Evolutionary conservation across 208 protist species (phyloP).

Genomic region (Vickermania spadyakhi): DNA sequence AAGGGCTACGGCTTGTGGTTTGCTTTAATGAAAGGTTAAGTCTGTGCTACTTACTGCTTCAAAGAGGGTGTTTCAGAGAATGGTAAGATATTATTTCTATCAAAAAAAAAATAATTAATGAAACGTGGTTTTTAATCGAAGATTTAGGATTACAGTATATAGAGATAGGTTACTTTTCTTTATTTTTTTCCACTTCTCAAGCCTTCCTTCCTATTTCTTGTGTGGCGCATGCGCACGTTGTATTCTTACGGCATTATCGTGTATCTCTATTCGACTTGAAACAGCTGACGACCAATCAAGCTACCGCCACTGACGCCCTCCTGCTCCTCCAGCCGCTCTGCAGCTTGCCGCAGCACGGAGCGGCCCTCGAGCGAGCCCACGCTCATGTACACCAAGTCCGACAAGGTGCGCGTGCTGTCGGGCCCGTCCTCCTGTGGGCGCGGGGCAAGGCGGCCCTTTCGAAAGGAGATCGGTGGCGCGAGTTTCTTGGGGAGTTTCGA

Average conservation of each 20-base stretch:
- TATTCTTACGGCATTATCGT: no score
- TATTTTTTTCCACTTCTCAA: no score
- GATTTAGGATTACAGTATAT: no score
- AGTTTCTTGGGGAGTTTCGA: slow-evolving; percentile 34
- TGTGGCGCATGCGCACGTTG: no score
- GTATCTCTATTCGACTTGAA: slow-evolving; percentile 14
- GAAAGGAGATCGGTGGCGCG: slow-evolving; percentile 32
- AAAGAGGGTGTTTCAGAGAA: no score
- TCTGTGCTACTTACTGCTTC: no score
- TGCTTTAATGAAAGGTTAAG: no score
- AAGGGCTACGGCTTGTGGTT: no score
- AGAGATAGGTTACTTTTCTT: no score
- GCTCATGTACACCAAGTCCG: slow-evolving; percentile 65
- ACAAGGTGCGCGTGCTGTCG: slow-evolving; percentile 17
- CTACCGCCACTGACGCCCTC: slow-evolving; percentile 12
- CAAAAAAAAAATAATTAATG: no score
- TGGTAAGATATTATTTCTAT: no score
- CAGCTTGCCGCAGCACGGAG: slow-evolving; percentile 63
- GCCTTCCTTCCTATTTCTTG: slow-evolving; percentile 2
- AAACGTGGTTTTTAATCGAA: no score
- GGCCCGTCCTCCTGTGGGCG: background rate
- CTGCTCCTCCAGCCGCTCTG: slow-evolving; percentile 63
- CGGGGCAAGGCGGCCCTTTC: slow-evolving; percentile 5
- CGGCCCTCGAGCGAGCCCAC: slow-evolving; percentile 60
- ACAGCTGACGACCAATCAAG: slow-evolving; percentile 15